Conservation (phyloP, 225 moss, liverwort and hornwort species). For the Bryum argenteum region DNA sequence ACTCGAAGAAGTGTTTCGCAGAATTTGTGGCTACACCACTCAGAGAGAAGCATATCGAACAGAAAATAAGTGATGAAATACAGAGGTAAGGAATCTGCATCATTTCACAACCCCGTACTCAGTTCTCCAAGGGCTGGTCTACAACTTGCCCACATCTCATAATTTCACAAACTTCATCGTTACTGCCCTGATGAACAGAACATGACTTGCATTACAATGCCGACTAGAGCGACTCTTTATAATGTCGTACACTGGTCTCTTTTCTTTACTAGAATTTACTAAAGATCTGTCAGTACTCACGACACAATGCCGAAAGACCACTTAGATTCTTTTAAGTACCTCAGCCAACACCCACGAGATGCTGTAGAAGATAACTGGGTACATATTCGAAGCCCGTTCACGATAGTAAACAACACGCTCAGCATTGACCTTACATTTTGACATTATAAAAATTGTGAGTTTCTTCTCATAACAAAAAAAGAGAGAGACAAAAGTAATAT, state of each 20-base stretch:
- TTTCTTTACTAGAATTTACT: background rate
- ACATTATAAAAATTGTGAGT: slow-evolving; percentile 11
- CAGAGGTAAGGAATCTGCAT: slow-evolving; percentile 84
- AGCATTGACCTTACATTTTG: slow-evolving; percentile 61
- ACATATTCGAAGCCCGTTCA: slow-evolving; percentile 82
- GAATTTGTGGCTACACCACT: slow-evolving; percentile 71
- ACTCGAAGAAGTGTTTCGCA: slow-evolving; percentile 62
- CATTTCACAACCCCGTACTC: background rate
- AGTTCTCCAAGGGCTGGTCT: slow-evolving; percentile 3
- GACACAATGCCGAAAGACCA: background rate
- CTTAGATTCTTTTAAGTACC: slow-evolving; percentile 48
- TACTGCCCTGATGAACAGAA: background rate
- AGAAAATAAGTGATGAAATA: slow-evolving; percentile 77
- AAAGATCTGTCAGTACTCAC: background rate
- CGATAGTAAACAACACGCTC: slow-evolving; percentile 85
- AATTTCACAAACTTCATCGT: background rate
- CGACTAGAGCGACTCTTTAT: background rate
- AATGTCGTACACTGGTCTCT: background rate
- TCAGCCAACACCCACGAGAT: slow-evolving; percentile 80
- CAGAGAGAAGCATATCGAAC: slow-evolving; percentile 76
- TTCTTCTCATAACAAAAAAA: background rate
- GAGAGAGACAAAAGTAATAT: background rate
- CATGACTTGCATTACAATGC: background rate
- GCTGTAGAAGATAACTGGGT: slow-evolving; percentile 73
- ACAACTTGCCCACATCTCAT: background rate